These are phyloP conservation scores for Picea sitchensis DNA, from an alignment of 75 land plant genomes.

Conservation along the genomic window DNA sequence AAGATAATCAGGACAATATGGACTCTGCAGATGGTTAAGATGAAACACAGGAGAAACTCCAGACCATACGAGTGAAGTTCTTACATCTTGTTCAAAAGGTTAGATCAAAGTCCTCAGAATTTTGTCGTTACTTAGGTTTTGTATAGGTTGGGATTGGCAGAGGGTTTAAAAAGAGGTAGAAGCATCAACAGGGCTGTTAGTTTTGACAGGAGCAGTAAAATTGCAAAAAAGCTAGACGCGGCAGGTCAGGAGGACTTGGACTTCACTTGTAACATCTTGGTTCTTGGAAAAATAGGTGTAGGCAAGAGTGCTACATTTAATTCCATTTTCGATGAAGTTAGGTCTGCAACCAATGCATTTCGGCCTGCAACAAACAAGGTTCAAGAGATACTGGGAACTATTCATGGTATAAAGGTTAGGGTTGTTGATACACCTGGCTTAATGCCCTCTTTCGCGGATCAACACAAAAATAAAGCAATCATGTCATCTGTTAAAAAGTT, in stretches of 20 bases:
- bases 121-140: conserved; percentile 76
- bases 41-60: conserved; percentile 13
- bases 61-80: conserved; percentile 76
- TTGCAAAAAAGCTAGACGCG: conserved; percentile 61
- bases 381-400: conserved; percentile 56
- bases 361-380: conserved; percentile 62
- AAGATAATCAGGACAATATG: no score
- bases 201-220: conserved; percentile 65
- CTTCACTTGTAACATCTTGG: conserved; percentile 78
- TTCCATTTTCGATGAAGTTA: conserved; percentile 77
- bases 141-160: conserved; percentile 68
- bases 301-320: conserved; percentile 97
- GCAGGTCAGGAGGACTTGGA: conserved; percentile 63
- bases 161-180: conserved; percentile 57
- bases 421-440: no score
- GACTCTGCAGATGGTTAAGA: no score
- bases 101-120: conserved; percentile 83
- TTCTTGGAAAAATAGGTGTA: conserved; percentile 88
- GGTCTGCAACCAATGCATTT: conserved; percentile 65
- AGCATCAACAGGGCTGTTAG: conserved; percentile 37
- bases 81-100: conserved; percentile 77
- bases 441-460: not conserved
- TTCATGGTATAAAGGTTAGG: no score
- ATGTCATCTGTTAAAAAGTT: conserved; percentile 60
- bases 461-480: conserved; percentile 39